Percentiles rank a stretch among this genome's conserved stretches.
Evolutionary conservation across 2,329 filamentous ascomycete genomes (phyloP).

Genomic region (Tolypocladium sp.): DNA sequence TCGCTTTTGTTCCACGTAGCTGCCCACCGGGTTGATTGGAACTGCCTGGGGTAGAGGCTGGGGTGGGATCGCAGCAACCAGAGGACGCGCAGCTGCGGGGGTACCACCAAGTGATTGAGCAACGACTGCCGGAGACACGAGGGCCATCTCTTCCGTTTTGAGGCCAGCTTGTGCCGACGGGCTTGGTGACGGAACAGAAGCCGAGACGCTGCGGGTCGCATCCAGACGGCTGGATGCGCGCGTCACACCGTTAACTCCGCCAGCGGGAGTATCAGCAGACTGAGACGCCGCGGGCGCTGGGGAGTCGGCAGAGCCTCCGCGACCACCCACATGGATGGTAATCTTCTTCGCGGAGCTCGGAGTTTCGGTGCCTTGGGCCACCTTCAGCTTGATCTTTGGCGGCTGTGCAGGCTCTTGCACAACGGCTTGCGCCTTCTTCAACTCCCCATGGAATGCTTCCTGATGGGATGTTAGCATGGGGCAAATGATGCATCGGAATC

Average conservation of each 20-base stretch:
- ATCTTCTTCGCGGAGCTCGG: slow-evolving; percentile 50
- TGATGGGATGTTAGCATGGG: slow-evolving; percentile 24
- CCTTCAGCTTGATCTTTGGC: slow-evolving; percentile 74
- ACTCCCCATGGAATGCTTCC: slow-evolving; percentile 58
- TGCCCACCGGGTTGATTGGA: slow-evolving; percentile 16
- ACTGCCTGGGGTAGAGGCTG: slow-evolving; percentile 1
- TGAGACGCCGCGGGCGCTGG: slow-evolving; percentile 32
- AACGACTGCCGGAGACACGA: slow-evolving; percentile 14
- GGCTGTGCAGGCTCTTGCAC: slow-evolving; percentile 65
- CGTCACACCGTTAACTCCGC: slow-evolving; percentile 15
- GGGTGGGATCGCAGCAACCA: background rate
- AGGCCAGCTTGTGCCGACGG: slow-evolving; percentile 27
- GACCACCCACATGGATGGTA: slow-evolving; percentile 60
- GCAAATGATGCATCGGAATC: background rate
- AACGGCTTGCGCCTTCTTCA: slow-evolving; percentile 62
- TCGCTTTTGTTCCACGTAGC: slow-evolving; percentile 25
- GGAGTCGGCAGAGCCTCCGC: slow-evolving; percentile 43
- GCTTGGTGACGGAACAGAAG: slow-evolving; percentile 32
- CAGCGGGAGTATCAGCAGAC: slow-evolving; percentile 11
- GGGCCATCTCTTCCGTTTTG: slow-evolving; percentile 25
- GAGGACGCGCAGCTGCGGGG: background rate
- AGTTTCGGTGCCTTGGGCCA: slow-evolving; percentile 40
- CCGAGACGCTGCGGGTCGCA: slow-evolving; percentile 30
- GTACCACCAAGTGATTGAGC: slow-evolving; percentile 8
- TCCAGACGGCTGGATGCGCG: slow-evolving; percentile 18